Evolutionary conservation across 495 filamentous ascomycete species (phyloP).

Genomic region (Penicillium mononematosum): DNA sequence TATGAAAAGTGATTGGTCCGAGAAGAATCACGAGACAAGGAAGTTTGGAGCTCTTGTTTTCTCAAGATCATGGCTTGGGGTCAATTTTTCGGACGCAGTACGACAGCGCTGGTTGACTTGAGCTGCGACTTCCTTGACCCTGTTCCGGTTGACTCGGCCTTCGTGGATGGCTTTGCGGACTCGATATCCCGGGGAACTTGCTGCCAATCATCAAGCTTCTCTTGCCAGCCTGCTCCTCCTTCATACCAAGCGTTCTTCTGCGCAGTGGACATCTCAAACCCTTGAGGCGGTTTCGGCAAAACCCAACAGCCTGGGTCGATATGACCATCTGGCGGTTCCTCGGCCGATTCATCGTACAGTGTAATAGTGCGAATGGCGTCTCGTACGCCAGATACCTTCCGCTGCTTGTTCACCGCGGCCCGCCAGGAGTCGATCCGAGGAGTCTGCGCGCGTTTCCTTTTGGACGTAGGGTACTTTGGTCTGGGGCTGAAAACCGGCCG

Average conservation of each 20-base stretch:
- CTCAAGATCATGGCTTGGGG: neutral
- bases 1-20: neutral
- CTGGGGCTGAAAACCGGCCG: conserved; percentile 16
- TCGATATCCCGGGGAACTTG: conserved; percentile 36
- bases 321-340: conserved; percentile 42
- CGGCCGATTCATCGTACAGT: conserved; percentile 38
- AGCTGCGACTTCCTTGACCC: conserved; percentile 30
- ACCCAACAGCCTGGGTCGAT: conserved; percentile 45
- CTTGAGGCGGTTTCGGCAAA: conserved; percentile 46
- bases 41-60: neutral
- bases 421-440: conserved; percentile 45
- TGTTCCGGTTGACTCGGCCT: conserved; percentile 38
- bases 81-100: conserved; percentile 18
- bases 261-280: conserved; percentile 34
- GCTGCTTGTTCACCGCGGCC: conserved; percentile 35
- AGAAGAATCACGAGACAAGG: neutral
- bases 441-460: conserved; percentile 21
- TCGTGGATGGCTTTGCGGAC: conserved; percentile 36
- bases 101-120: conserved; percentile 27
- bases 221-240: conserved; percentile 45
- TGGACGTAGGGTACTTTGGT: conserved; percentile 30
- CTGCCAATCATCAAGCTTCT: conserved; percentile 45
- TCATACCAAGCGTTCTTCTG: conserved; percentile 44
- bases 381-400: conserved; percentile 29
- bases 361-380: conserved; percentile 29